phyloP scores from a whole-genome alignment of 2,329 filamentous ascomycete genomes.

The Verticillium zaregamsianum region DNA sequence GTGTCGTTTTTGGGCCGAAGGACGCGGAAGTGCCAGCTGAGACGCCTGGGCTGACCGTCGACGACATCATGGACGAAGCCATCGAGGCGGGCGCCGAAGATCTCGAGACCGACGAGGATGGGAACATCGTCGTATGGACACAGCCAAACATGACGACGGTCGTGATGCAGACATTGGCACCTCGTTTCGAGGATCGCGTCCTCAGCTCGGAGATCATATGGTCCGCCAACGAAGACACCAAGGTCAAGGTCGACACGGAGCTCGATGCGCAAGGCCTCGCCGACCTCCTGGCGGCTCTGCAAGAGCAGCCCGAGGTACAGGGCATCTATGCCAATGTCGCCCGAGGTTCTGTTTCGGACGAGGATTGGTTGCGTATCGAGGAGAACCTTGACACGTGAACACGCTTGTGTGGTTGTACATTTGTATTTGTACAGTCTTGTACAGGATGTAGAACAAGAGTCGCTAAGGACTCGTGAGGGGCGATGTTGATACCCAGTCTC shows the following conservation, averaged over 20 bases:
- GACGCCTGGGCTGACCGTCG: slow-evolving; percentile 43
- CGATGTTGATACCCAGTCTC: slow-evolving; percentile 4
- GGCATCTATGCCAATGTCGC: slow-evolving; percentile 71
- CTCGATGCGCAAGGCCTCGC: slow-evolving; percentile 53
- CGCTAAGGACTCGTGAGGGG: slow-evolving; percentile 6
- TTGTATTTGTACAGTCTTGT: slow-evolving; percentile 4
- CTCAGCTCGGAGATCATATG: slow-evolving; percentile 78
- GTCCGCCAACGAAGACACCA: slow-evolving; percentile 77
- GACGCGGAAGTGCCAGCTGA: slow-evolving; percentile 33
- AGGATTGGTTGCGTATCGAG: slow-evolving; percentile 49
- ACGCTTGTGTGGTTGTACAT: not conserved
- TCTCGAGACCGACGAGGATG: slow-evolving; percentile 39
- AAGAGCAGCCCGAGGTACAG: slow-evolving; percentile 70
- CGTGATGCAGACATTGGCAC: slow-evolving; percentile 11
- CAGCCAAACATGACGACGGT: slow-evolving; percentile 13
- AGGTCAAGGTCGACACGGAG: slow-evolving; percentile 56
- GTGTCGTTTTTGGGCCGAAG: slow-evolving; percentile 58
- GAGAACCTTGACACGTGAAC: slow-evolving; percentile 33
- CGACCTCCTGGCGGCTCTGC: slow-evolving; percentile 54
- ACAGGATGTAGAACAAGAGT: slow-evolving; percentile 8
- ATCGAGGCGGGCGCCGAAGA: slow-evolving; percentile 82
- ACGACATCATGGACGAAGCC: slow-evolving; percentile 74
- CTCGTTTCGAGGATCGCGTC: slow-evolving; percentile 60
- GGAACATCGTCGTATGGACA: slow-evolving; percentile 13
- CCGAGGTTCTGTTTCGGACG: slow-evolving; percentile 46